phyloP scores from a whole-genome alignment of 192 early-diverging fungal genomes.

The Coemansia sp. region DNA sequence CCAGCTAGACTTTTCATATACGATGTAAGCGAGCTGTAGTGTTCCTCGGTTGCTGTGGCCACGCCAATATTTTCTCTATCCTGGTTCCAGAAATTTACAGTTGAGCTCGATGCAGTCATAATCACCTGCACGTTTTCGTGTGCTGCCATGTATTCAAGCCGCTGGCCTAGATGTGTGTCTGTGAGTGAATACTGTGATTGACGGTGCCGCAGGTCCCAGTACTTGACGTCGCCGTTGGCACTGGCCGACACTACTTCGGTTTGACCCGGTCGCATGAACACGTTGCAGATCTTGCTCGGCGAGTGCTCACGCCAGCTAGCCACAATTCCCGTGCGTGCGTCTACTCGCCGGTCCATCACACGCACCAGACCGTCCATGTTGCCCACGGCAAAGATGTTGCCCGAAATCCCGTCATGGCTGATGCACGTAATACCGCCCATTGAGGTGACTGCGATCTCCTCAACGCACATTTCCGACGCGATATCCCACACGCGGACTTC shows the following conservation, averaged over 20 bases:
- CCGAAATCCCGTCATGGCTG: slow-evolving; percentile 37
- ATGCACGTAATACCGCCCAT: slow-evolving; percentile 46
- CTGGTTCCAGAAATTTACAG: slow-evolving; percentile 53
- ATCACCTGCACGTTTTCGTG: slow-evolving; percentile 47
- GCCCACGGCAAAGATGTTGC: slow-evolving; percentile 43
- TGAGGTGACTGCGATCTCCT: slow-evolving; percentile 35
- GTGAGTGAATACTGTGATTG: slow-evolving; percentile 21
- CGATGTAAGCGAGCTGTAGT: no score
- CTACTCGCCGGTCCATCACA: slow-evolving; percentile 46
- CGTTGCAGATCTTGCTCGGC: slow-evolving; percentile 26
- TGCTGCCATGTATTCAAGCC: slow-evolving; percentile 36
- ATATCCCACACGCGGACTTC: slow-evolving; percentile 53
- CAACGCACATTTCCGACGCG: slow-evolving; percentile 43
- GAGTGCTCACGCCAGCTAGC: slow-evolving; percentile 46
- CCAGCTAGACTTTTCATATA: slow-evolving; percentile 44
- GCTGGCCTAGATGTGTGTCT: slow-evolving; percentile 22
- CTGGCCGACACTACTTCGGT: slow-evolving; percentile 43
- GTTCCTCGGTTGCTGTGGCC: slow-evolving; percentile 16
- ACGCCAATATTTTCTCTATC: slow-evolving; percentile 39
- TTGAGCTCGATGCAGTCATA: slow-evolving; percentile 34
- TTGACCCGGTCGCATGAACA: slow-evolving; percentile 36
- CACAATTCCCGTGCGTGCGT: slow-evolving; percentile 26
- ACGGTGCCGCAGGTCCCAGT: slow-evolving; percentile 51
- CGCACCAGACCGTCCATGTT: slow-evolving; percentile 46
- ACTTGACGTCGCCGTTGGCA: slow-evolving; percentile 35